Evolutionary conservation across 108 stramenopile genomes (phyloP).

Genomic region (Schizochytrium sp.): DNA sequence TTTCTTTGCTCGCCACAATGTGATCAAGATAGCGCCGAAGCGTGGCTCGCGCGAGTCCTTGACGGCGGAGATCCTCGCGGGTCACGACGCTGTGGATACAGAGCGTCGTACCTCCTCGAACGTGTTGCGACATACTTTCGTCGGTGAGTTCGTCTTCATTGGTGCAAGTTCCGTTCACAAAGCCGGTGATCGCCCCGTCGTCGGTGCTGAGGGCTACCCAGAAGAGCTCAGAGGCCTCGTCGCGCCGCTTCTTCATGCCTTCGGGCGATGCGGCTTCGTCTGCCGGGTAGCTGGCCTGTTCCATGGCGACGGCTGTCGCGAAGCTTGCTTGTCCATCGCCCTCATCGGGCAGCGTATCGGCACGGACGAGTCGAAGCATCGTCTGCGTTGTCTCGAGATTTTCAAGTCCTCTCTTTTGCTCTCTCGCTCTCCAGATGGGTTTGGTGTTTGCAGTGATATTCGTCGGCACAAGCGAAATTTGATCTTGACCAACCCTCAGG

Average conservation of each 20-base stretch:
- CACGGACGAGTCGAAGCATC: too few species aligned
- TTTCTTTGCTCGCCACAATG: background rate
- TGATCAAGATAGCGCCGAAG: background rate
- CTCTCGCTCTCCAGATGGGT: too few species aligned
- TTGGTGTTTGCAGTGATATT: too few species aligned
- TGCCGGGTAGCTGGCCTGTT: background rate
- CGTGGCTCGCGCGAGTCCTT: background rate
- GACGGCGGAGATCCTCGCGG: background rate
- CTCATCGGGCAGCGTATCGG: too few species aligned
- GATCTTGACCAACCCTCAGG: too few species aligned
- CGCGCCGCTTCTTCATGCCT: background rate
- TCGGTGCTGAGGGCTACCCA: background rate
- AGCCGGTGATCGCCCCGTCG: background rate
- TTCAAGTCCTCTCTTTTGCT: too few species aligned
- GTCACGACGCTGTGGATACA: background rate
- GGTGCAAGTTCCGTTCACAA: background rate
- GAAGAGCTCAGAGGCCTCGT: background rate
- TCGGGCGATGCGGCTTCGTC: background rate
- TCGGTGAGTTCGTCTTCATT: background rate
- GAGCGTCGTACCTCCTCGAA: background rate
- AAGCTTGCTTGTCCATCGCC: too few species aligned
- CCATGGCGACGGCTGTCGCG: background rate
- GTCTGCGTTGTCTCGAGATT: too few species aligned
- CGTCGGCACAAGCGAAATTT: too few species aligned
- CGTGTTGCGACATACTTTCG: background rate